These are phyloP conservation scores for Aspergillus eucalypticola DNA, from an alignment of 2,329 filamentous ascomycete genomes.

Conservation along the genomic window DNA sequence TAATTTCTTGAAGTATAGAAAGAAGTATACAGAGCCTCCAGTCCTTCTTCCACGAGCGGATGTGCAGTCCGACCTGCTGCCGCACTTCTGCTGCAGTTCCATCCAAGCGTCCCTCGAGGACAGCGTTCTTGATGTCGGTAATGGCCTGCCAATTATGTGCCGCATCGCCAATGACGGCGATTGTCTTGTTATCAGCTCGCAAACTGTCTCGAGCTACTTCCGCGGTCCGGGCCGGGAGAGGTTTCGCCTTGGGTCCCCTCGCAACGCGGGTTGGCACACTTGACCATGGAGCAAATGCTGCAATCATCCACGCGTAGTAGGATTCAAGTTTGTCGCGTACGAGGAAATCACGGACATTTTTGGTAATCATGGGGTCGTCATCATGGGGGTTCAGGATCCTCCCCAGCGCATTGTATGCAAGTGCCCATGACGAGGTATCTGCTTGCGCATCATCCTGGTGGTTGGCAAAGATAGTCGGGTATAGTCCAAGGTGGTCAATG, in stretches of 20 bases:
- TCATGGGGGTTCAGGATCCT: constrained; percentile 40
- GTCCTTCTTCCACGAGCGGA: constrained; percentile 40
- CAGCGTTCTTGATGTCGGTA: constrained; percentile 55
- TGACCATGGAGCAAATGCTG: constrained; percentile 73
- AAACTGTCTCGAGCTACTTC: constrained; percentile 74
- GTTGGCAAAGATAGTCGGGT: constrained; percentile 45
- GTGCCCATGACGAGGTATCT: constrained; percentile 61
- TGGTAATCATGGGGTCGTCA: too few species aligned
- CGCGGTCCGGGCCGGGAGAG: constrained; percentile 59
- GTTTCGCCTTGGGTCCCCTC: constrained; percentile 50
- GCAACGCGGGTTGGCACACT: constrained; percentile 46
- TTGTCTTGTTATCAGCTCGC: constrained; percentile 74
- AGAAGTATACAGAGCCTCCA: constrained; percentile 44
- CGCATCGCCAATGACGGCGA: constrained; percentile 65
- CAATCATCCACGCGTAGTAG: constrained; percentile 76
- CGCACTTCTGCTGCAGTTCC: constrained; percentile 37
- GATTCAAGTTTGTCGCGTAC: constrained; percentile 63
- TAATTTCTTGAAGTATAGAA: constrained; percentile 43
- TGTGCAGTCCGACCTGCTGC: constrained; percentile 37
- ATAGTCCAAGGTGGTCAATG: constrained; percentile 42
- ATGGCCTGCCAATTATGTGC: constrained; percentile 66
- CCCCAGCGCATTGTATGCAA: constrained; percentile 65
- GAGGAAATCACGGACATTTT: constrained; percentile 50
- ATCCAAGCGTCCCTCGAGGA: constrained; percentile 28
- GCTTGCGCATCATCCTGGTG: constrained; percentile 54